Conservation (phyloP, 2,329 filamentous ascomycete species). For the Pseudogymnoascus sp. region DNA sequence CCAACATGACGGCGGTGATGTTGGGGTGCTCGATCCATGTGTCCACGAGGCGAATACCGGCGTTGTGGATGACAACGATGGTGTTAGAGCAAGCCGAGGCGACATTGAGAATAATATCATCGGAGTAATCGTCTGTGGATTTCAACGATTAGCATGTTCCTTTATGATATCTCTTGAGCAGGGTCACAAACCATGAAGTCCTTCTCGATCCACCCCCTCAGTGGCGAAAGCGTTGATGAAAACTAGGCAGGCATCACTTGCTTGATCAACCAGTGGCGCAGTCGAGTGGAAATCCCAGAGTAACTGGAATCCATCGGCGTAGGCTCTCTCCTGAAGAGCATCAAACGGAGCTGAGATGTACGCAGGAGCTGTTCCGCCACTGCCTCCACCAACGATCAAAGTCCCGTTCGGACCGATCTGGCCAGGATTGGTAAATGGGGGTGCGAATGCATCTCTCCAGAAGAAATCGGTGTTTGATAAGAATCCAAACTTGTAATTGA, state of each 20-base stretch:
- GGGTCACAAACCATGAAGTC: slow-evolving; percentile 39
- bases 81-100: slow-evolving; percentile 53
- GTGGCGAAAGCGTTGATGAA: slow-evolving; percentile 63
- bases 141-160: neutral
- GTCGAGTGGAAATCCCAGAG: slow-evolving; percentile 50
- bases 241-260: slow-evolving; percentile 58
- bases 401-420: slow-evolving; percentile 43
- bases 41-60: slow-evolving; percentile 52
- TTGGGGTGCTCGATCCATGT: slow-evolving; percentile 54
- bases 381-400: slow-evolving; percentile 40
- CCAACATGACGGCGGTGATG: slow-evolving; percentile 55
- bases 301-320: slow-evolving; percentile 48
- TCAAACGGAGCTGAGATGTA: slow-evolving; percentile 48
- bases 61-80: slow-evolving; percentile 58
- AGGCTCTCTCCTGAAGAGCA: slow-evolving; percentile 44
- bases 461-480: slow-evolving; percentile 43
- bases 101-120: slow-evolving; percentile 45
- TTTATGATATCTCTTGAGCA: neutral
- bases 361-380: slow-evolving; percentile 41
- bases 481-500: slow-evolving; percentile 46
- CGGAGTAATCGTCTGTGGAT: slow-evolving; percentile 38
- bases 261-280: slow-evolving; percentile 41
- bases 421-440: neutral
- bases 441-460: slow-evolving; percentile 43
- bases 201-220: slow-evolving; percentile 60